Evolutionary conservation across 2,329 filamentous ascomycete species (phyloP).

Genomic region (Trichoderma citrinoviride): DNA sequence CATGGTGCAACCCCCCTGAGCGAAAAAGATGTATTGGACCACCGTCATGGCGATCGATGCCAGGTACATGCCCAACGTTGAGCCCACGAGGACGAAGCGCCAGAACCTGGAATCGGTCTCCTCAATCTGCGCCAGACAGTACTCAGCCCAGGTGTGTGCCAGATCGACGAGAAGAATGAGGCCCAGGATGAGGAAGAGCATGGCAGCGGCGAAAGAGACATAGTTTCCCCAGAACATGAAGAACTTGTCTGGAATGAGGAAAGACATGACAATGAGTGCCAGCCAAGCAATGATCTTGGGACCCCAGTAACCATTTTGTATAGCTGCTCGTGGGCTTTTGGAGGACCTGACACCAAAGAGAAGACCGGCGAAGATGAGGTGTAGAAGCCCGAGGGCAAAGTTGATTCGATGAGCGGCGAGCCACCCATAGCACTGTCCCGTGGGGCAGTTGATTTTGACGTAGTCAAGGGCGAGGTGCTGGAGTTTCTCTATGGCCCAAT

Average conservation of each 20-base stretch:
- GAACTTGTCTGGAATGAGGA: conserved; percentile 92
- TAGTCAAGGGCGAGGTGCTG: conserved; percentile 91
- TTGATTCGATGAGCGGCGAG: conserved; percentile 97
- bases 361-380: conserved; percentile 79
- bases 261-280: conserved; percentile 81
- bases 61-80: conserved; percentile 90
- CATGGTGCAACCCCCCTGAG: conserved; percentile 77
- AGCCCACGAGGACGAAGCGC: conserved; percentile 85
- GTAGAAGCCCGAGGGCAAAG: conserved; percentile 93
- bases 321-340: conserved; percentile 78
- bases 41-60: conserved; percentile 90
- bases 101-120: conserved; percentile 79
- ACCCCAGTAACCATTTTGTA: conserved; percentile 99
- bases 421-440: conserved; percentile 90
- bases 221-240: conserved; percentile 97
- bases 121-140: conserved; percentile 92
- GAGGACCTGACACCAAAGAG: conserved; percentile 84
- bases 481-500: conserved; percentile 95
- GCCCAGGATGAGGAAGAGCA: conserved; percentile 90
- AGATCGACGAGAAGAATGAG: conserved; percentile 91
- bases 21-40: conserved; percentile 97
- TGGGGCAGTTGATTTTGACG: conserved; percentile 89
- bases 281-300: conserved; percentile 93
- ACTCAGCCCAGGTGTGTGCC: conserved; percentile 95
- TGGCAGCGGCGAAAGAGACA: conserved; percentile 80